These are phyloP conservation scores for Ceratobasidium sp. DNA, from an alignment of 1,284 basidiomycete species.

Conservation along the genomic window DNA sequence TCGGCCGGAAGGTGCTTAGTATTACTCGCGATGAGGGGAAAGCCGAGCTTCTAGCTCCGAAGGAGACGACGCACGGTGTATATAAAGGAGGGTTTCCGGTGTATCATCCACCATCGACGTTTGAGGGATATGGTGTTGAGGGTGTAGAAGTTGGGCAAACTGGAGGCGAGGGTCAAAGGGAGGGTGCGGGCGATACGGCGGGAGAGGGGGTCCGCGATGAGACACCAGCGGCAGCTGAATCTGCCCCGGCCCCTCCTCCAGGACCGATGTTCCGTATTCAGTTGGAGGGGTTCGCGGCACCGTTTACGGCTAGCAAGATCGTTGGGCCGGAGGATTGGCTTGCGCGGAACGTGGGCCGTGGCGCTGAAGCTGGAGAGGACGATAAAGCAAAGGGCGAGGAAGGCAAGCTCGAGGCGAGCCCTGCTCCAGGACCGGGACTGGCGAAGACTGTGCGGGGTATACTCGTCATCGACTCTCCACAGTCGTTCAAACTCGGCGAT, in stretches of 20 bases:
- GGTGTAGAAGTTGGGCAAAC: conserved; percentile 43
- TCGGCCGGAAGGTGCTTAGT: conserved; percentile 69
- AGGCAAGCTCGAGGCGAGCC: background rate
- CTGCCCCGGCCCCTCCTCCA: conserved; percentile 41
- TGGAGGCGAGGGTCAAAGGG: background rate
- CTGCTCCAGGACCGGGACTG: too few species aligned
- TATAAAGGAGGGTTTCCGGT: conserved; percentile 35
- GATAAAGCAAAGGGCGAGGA: background rate
- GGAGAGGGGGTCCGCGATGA: conserved; percentile 45
- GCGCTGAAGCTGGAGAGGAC: background rate
- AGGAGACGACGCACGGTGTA: conserved; percentile 16
- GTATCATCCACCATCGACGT: conserved; percentile 41
- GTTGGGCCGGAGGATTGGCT: conserved; percentile 50
- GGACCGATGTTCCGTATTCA: conserved; percentile 50
- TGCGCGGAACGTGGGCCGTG: background rate
- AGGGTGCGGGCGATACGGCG: background rate
- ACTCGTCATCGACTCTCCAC: conserved; percentile 22
- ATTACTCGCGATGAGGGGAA: conserved; percentile 58
- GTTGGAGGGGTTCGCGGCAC: conserved; percentile 69
- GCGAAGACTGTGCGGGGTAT: conserved; percentile 29
- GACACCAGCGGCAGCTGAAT: conserved; percentile 17
- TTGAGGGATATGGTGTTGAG: conserved; percentile 43
- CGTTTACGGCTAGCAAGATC: conserved; percentile 64
- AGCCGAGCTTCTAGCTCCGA: conserved; percentile 3
- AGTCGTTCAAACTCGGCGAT: conserved; percentile 13